Evolutionary conservation across 257 asterid genomes (phyloP), one percentile per base, ranked within the genome.

Genomic region (Gentiana dahurica): DNA sequence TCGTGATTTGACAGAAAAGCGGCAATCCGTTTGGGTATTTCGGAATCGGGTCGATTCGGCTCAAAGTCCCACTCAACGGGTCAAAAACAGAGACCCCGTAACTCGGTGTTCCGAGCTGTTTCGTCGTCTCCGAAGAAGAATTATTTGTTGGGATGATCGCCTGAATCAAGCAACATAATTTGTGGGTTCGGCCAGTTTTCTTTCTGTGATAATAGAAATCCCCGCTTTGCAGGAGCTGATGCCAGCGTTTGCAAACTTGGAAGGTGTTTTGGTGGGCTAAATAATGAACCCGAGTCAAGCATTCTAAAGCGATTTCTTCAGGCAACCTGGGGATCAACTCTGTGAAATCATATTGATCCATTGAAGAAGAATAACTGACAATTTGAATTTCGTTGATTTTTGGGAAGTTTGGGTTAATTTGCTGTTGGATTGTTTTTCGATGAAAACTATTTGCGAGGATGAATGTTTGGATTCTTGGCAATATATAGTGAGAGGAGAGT

Each of bases 251-350:
- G 75, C 98, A 87, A 13, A 87, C 98, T 2, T 57, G 75, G 36
- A 88, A 66, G 1, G 92, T 80, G 0, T 68, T 59, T 7, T 60
- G 62, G 57, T 87, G 96, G 12, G 81, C 77, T 1, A 94, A 76
- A 73, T 78, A 85, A 85, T 84, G 96, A 35, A 90, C 43, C 33
- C 95, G 95, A 46, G 84, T 79, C 68, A 90, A 61, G 66, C 98
- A 90, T 59, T 84, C 92, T 0, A 90, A 83, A 33, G 81, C 95
- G 24, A 90, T 54, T 53, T 90, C 98, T 11, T 84, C 94, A 3
- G 98, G 98, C 3, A 90, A 41, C 67, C 80, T 76, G 49, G 98
- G 96, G 9, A 90, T 79, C 49, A 89, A 54, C 43, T 85, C 96
- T 0, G 68, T 65, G 53, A 71, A 74, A 3, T 75, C 63, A 2